phyloP scores from a whole-genome alignment of 306 rosid genomes.

The Datisca glomerata region DNA sequence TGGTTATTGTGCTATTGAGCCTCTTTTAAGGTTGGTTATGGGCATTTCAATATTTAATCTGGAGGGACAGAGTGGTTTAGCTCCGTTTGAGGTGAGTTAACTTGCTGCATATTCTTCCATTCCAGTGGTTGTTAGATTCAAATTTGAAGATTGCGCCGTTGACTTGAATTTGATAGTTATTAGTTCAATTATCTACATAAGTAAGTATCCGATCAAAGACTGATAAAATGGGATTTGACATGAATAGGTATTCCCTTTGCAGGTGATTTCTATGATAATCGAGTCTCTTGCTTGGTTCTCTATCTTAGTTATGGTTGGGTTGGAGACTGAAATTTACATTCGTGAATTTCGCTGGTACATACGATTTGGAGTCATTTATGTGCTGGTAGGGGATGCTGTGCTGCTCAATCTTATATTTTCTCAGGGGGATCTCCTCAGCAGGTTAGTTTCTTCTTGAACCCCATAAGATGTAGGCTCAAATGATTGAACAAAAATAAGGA shows the following conservation, averaged over 20 bases:
- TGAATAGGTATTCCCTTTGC: slow-evolving; percentile 16
- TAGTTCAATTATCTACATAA: too few relatives aligned
- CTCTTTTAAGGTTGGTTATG: slow-evolving; percentile 43
- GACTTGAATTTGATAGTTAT: too few relatives aligned
- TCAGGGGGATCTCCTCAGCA: slow-evolving; percentile 33
- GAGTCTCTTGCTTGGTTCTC: slow-evolving; percentile 64
- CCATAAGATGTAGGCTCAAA: not conserved
- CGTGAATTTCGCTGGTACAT: slow-evolving; percentile 66
- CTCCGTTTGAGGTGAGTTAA: slow-evolving; percentile 79
- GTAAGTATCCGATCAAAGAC: too few relatives aligned
- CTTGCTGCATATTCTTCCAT: too few relatives aligned
- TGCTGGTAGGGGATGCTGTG: slow-evolving; percentile 63
- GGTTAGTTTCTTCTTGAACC: slow-evolving; percentile 30
- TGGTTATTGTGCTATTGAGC: slow-evolving; percentile 46
- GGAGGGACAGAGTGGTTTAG: slow-evolving; percentile 26
- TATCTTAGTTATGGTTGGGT: slow-evolving; percentile 39
- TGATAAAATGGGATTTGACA: too few relatives aligned
- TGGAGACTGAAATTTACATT: slow-evolving; percentile 60
- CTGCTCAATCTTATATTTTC: slow-evolving; percentile 52
- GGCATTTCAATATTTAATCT: slow-evolving; percentile 43
- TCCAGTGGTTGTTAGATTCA: too few relatives aligned
- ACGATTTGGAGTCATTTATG: slow-evolving; percentile 70
- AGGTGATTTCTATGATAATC: slow-evolving; percentile 32
- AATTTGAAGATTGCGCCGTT: too few relatives aligned
- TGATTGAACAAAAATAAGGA: too few relatives aligned